Conservation (phyloP, 2,329 filamentous ascomycete species). For the Cadophora luteo-olivacea region DNA sequence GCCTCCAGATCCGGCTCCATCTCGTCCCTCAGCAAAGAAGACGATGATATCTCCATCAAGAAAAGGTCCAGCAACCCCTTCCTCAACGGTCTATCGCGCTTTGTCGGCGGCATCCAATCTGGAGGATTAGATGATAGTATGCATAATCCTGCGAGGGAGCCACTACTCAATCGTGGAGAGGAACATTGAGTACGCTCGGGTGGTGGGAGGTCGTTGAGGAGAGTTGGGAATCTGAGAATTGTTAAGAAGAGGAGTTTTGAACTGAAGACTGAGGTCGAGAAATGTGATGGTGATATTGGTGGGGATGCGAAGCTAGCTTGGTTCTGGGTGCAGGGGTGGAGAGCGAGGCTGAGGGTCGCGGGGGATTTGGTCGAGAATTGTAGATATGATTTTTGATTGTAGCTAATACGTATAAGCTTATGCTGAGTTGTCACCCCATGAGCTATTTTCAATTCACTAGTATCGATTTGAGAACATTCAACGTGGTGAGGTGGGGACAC, state of each 20-base stretch:
- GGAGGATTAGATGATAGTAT: slow-evolving; percentile 27
- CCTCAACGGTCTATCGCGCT: slow-evolving; percentile 25
- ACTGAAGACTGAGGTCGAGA: background rate
- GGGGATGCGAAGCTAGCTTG: slow-evolving; percentile 26
- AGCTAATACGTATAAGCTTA: too few relatives aligned
- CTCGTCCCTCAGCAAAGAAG: slow-evolving; percentile 15
- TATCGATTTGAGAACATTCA: too few relatives aligned
- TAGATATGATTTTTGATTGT: slow-evolving; percentile 14
- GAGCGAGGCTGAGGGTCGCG: background rate
- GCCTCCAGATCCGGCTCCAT: background rate
- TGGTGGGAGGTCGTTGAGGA: background rate
- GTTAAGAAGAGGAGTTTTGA: background rate
- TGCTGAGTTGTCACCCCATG: too few relatives aligned
- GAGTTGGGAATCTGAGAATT: slow-evolving; percentile 14
- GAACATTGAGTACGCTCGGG: slow-evolving; percentile 24
- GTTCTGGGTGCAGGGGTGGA: slow-evolving; percentile 35
- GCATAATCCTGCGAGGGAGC: slow-evolving; percentile 31
- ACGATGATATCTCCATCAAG: background rate
- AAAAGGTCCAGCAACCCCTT: slow-evolving; percentile 26
- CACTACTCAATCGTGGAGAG: slow-evolving; percentile 12
- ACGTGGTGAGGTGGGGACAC: too few relatives aligned
- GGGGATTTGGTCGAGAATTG: slow-evolving; percentile 36
- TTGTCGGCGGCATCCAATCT: slow-evolving; percentile 25
- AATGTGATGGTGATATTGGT: background rate
- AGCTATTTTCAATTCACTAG: too few relatives aligned